These are phyloP conservation scores for Nitzschia sp. DNA, from an alignment of 108 stramenopile genomes.

Conservation along the genomic window DNA sequence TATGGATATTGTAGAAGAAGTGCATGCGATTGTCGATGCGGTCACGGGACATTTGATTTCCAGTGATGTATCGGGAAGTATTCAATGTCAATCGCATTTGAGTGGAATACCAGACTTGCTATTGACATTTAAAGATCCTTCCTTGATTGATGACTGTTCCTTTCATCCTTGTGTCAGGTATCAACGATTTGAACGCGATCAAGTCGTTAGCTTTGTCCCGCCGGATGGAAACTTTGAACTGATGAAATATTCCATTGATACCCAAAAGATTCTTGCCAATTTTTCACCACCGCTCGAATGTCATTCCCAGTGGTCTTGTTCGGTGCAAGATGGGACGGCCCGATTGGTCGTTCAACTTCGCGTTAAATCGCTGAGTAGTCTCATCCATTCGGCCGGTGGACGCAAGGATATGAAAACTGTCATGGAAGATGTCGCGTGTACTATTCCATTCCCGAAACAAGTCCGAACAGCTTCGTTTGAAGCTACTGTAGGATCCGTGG, in stretches of 20 bases:
- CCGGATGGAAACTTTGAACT: slow-evolving; percentile 98
- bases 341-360: slow-evolving; percentile 57
- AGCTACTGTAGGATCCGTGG: slow-evolving; percentile 71
- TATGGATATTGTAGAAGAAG: slow-evolving; percentile 96
- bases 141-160: slow-evolving; percentile 93
- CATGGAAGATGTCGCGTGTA: slow-evolving; percentile 91
- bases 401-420: slow-evolving; percentile 57
- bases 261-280: slow-evolving; percentile 18
- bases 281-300: slow-evolving; percentile 84
- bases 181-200: slow-evolving; percentile 88
- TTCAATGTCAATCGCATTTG: slow-evolving; percentile 90
- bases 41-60: slow-evolving; percentile 84
- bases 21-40: slow-evolving; percentile 91
- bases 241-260: slow-evolving; percentile 91
- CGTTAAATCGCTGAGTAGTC: slow-evolving; percentile 65
- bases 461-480: slow-evolving; percentile 85
- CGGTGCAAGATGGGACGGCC: slow-evolving; percentile 22
- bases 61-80: slow-evolving; percentile 89
- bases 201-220: slow-evolving; percentile 95
- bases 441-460: slow-evolving; percentile 94
- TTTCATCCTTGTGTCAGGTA: slow-evolving; percentile 99
- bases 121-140: slow-evolving; percentile 87
- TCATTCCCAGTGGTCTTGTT: slow-evolving; percentile 60
- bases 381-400: slow-evolving; percentile 62
- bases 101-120: slow-evolving; percentile 96